Conservation (phyloP, 208 protist genomes). For the Wallacemonas collosoma region DNA sequence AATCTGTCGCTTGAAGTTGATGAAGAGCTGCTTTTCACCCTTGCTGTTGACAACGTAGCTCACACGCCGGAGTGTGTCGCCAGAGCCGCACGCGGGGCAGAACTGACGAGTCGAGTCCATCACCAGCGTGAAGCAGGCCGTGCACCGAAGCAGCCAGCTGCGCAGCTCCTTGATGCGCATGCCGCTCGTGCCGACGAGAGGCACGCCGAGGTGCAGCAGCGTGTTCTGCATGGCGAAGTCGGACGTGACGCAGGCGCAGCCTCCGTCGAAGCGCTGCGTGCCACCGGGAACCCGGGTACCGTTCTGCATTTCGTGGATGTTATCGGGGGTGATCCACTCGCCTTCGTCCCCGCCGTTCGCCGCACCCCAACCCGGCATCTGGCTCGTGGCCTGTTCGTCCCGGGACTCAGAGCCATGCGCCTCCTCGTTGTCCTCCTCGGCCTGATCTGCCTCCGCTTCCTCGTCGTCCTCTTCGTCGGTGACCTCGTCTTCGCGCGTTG, state of each 20-base stretch:
- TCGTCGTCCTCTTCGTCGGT: constrained; percentile 26
- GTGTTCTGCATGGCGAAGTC: constrained; percentile 97
- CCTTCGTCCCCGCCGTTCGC: constrained; percentile 51
- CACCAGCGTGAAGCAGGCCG: constrained; percentile 83
- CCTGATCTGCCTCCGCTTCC: constrained; percentile 40
- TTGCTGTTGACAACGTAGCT: constrained; percentile 86
- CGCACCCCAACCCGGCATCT: constrained; percentile 30
- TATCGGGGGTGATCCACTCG: constrained; percentile 94
- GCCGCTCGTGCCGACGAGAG: constrained; percentile 84
- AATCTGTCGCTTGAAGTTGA: constrained; percentile 87
- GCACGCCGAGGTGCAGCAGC: constrained; percentile 90
- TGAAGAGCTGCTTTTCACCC: constrained; percentile 87
- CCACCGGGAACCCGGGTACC: constrained; percentile 15
- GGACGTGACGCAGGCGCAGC: constrained; percentile 93
- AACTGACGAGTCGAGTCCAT: constrained; percentile 93
- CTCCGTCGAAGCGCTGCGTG: constrained; percentile 55
- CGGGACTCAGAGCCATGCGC: constrained; percentile 29
- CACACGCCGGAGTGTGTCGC: constrained; percentile 91
- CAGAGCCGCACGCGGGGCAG: constrained; percentile 85
- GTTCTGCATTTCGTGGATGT: constrained; percentile 59
- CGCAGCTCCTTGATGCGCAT: constrained; percentile 89
- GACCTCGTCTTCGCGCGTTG: constrained; percentile 20
- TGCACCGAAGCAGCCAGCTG: constrained; percentile 91
- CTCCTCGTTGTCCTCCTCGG: constrained; percentile 20
- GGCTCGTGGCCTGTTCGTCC: constrained; percentile 31